Evolutionary conservation across 2,329 filamentous ascomycete species (phyloP), one percentile per base, ranked within the genome.

Genomic region (Colletotrichum cordylinicola): DNA sequence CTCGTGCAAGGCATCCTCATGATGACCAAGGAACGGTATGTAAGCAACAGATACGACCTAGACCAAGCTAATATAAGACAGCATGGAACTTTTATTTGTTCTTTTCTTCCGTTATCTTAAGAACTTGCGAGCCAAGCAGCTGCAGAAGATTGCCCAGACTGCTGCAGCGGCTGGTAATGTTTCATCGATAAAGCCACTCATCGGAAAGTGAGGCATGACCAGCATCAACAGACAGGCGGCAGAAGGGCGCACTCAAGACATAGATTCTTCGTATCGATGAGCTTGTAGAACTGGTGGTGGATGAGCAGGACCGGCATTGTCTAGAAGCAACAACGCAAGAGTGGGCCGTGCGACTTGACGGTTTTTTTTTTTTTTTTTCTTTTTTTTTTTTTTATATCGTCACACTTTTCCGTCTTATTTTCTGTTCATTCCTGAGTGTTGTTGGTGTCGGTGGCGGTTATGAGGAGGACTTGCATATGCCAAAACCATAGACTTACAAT

Each of bases 1-100:
- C 84, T 99, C 65, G 97, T 99, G 4, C 97, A 99, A 83, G 97
- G 97, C 66, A 92, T 99, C 72, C 88, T 99, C 52, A 99, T 99
- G 97, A 99, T 98, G 96, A 97, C 96, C 64, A 99, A 99, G 87
- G 97, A 99, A 86, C 91, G 96, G 94, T 96, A 89, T 79, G 89
- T 81, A 9, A 5, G 65, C 2, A 39, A 5, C 13, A 67, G 35
- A 67, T 55, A 9, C 13, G 16, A n/a, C 18, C 12, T 48, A 18
- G 10, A 29, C 8, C 27, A 13, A 64, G 29, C 71, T 77, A 58
- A 72, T 29, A 70, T 33, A 16, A 27, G 95, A 95, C 79, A 76
- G 74, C 21, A 95, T 98, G 85, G 97, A 98, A 84, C 87, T 98
- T 18, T 84, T 96, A 60, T 98, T 98, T 83, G 88, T 98, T 77